These are phyloP conservation scores for Cylindrotheca closterium DNA, from an alignment of 108 stramenopile species.

Conservation along the genomic window DNA sequence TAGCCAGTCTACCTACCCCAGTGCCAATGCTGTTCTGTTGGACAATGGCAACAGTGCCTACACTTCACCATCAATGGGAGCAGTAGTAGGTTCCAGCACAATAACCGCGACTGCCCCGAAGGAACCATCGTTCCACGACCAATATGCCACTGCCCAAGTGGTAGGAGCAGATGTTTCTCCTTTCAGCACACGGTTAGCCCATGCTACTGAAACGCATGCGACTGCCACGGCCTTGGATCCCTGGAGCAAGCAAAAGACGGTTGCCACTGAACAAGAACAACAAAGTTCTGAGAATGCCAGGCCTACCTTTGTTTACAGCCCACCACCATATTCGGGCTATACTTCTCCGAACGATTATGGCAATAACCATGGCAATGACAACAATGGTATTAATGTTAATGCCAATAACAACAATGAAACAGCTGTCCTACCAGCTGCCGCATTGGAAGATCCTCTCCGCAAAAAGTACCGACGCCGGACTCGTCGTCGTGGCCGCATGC, in stretches of 20 bases:
- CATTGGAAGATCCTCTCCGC: background rate
- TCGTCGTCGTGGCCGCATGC: conserved; percentile 1
- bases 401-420: background rate
- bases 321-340: too few species aligned
- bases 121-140: too few species aligned
- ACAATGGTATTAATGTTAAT: too few species aligned
- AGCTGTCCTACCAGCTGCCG: background rate
- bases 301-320: too few species aligned
- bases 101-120: too few species aligned
- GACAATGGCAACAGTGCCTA: background rate
- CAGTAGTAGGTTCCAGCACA: too few species aligned
- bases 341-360: too few species aligned
- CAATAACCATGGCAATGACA: too few species aligned
- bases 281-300: background rate
- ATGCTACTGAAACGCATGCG: background rate
- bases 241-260: background rate
- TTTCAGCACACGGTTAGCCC: background rate
- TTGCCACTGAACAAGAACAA: background rate
- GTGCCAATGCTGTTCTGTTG: background rate
- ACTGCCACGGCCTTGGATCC: background rate
- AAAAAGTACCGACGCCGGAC: background rate
- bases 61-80: too few species aligned
- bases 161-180: background rate
- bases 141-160: background rate
- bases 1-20: too few species aligned